Percentiles rank a stretch among this genome's conserved stretches.
These are phyloP conservation scores for Serendipita sp. DNA, from an alignment of 768 basidiomycete genomes.

Conservation along the genomic window DNA sequence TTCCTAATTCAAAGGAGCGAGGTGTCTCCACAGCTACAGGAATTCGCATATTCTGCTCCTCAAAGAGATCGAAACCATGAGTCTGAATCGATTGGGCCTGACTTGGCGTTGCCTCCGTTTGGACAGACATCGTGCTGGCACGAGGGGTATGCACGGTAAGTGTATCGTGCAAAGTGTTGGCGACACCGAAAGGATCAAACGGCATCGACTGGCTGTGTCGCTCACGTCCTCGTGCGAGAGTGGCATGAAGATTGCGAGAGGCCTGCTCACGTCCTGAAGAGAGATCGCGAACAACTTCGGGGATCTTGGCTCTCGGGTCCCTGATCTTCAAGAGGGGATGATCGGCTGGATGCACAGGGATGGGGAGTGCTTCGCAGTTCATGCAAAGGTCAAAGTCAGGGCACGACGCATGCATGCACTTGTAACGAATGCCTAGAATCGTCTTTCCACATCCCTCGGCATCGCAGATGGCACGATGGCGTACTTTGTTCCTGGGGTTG, in stretches of 20 bases:
- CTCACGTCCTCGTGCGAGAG: too few relatives aligned
- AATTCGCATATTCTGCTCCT: neutral
- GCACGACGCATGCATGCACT: conserved; percentile 70
- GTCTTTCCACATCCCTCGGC: conserved; percentile 35
- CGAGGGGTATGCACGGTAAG: neutral
- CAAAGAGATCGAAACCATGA: neutral
- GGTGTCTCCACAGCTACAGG: neutral
- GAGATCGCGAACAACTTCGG: conserved; percentile 13
- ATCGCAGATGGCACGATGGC: conserved; percentile 16
- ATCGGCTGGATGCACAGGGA: conserved; percentile 49
- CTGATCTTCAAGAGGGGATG: conserved; percentile 69
- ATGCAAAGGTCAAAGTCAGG: conserved; percentile 70
- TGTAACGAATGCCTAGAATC: conserved; percentile 55
- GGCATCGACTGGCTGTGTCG: neutral
- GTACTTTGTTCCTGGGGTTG: neutral
- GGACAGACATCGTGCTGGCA: neutral
- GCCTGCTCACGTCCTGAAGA: neutral
- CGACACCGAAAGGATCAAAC: neutral
- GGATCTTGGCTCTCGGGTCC: conserved; percentile 32
- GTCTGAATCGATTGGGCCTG: neutral
- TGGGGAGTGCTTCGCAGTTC: conserved; percentile 64
- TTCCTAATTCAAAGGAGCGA: neutral
- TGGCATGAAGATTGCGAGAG: neutral
- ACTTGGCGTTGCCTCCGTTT: neutral
- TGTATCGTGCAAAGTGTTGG: neutral